Percentiles rank a stretch among this genome's conserved stretches.
These are phyloP conservation scores for Passiflora organensis DNA, from an alignment of 345 rosid genomes.

Conservation along the genomic window DNA sequence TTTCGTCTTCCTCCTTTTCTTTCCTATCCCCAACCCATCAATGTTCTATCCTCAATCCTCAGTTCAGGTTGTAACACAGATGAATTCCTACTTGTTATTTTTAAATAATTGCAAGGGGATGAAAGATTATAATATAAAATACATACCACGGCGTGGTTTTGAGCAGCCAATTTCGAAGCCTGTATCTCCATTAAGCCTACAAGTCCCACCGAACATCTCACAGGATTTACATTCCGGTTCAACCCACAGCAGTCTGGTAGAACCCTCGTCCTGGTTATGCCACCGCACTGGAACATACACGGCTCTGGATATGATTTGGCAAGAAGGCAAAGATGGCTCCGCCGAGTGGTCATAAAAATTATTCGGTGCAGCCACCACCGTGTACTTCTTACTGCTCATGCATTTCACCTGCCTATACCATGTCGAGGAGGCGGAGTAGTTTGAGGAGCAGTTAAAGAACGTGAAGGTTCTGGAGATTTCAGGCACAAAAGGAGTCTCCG, in stretches of 20 bases:
- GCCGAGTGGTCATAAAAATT: not conserved
- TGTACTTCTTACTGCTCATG: constrained; percentile 28
- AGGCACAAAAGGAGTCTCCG: constrained; percentile 20
- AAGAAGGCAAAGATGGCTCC: not conserved
- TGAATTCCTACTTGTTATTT: not conserved
- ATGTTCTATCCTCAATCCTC: too few species aligned
- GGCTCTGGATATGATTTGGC: constrained; percentile 1
- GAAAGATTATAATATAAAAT: not conserved
- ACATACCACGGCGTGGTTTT: constrained; percentile 5
- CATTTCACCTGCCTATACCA: constrained; percentile 19
- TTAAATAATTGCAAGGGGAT: not conserved
- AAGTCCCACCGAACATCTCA: constrained; percentile 26
- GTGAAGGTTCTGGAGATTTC: not conserved
- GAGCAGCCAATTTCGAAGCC: constrained; percentile 24
- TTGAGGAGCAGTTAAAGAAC: constrained; percentile 35
- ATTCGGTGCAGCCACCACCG: constrained; percentile 19
- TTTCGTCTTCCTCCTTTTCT: too few species aligned
- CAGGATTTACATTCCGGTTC: constrained; percentile 38
- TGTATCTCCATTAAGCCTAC: constrained; percentile 20
- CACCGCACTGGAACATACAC: constrained; percentile 24
- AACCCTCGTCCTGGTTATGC: constrained; percentile 5
- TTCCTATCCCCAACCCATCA: too few species aligned
- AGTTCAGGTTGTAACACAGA: too few species aligned
- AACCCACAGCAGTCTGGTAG: constrained; percentile 29
- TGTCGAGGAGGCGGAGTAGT: not conserved